Percentiles rank a stretch among this genome's conserved stretches.
Evolutionary conservation across 352 stramenopile genomes (phyloP).

Genomic region (Pythium scleroteichum): DNA sequence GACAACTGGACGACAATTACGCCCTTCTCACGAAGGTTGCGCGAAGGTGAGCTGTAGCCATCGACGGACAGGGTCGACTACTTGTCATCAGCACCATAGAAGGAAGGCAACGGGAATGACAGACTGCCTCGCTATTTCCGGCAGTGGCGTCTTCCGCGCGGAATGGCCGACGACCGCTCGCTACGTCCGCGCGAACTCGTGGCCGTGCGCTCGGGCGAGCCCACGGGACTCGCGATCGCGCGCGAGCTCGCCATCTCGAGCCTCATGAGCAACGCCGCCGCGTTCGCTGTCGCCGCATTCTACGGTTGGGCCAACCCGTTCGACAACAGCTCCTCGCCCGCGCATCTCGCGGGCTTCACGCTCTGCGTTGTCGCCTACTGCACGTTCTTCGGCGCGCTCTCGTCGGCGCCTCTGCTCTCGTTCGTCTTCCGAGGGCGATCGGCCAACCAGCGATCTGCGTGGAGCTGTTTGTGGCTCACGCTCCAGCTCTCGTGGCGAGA

Average conservation of each 20-base stretch:
- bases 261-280: background rate
- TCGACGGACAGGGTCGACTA: background rate
- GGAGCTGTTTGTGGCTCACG: background rate
- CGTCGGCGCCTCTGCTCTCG: background rate
- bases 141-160: no score
- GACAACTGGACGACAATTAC: no score
- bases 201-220: no score
- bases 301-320: constrained; percentile 13
- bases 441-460: background rate
- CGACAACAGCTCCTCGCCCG: background rate
- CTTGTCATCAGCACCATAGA: no score
- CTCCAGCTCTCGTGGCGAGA: background rate
- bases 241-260: background rate
- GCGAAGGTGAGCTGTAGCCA: background rate
- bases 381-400: background rate
- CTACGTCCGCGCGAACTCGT: no score
- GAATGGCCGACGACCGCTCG: no score
- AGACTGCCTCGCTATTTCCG: no score
- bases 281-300: background rate
- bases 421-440: constrained; percentile 1
- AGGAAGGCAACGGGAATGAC: no score
- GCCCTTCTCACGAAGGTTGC: background rate
- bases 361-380: background rate
- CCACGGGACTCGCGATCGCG: background rate
- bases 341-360: background rate